phyloP scores from a whole-genome alignment of 2,329 filamentous ascomycete genomes.

The Sodiomyces alkalinus region DNA sequence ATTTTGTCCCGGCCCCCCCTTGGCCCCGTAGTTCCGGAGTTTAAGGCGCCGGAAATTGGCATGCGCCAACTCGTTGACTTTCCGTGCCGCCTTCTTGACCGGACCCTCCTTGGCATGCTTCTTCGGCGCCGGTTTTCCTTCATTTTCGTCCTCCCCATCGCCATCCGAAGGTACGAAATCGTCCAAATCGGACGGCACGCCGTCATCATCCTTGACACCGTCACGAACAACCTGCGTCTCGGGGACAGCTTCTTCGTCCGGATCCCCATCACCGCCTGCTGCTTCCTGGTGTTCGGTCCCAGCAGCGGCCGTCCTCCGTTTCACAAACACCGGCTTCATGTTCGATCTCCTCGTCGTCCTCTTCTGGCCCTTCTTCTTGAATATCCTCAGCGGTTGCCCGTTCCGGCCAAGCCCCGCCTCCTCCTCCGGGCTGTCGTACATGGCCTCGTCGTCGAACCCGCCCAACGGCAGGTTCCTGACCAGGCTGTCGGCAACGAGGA shows the following conservation, averaged over 20 bases:
- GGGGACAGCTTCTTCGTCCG: constrained; percentile 21
- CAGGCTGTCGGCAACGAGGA: constrained; percentile 29
- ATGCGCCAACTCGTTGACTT: constrained; percentile 49
- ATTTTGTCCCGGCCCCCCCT: constrained; percentile 41
- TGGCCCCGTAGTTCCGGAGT: constrained; percentile 44
- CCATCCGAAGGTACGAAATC: constrained; percentile 21
- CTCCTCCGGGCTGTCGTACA: constrained; percentile 40
- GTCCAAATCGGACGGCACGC: constrained; percentile 10
- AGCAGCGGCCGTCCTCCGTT: constrained; percentile 26
- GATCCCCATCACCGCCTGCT: constrained; percentile 13
- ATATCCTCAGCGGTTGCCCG: constrained; percentile 45
- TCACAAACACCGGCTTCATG: constrained; percentile 38
- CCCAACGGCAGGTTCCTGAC: constrained; percentile 30
- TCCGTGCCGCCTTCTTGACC: constrained; percentile 37
- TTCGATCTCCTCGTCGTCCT: constrained; percentile 56
- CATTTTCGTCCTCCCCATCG: constrained; percentile 15
- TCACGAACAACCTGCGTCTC: constrained; percentile 22
- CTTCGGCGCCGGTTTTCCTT: constrained; percentile 13
- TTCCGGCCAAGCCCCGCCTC: constrained; percentile 35
- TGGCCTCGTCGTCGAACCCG: constrained; percentile 47
- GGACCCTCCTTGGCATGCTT: constrained; percentile 20
- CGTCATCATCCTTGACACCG: constrained; percentile 14
- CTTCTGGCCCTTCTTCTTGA: constrained; percentile 77
- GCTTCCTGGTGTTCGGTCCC: too few relatives aligned
- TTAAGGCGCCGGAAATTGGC: constrained; percentile 54